These are phyloP conservation scores for Miscanthus lutarioriparius DNA, from an alignment of 176 grass and related monocot genomes.

Conservation along the genomic window DNA sequence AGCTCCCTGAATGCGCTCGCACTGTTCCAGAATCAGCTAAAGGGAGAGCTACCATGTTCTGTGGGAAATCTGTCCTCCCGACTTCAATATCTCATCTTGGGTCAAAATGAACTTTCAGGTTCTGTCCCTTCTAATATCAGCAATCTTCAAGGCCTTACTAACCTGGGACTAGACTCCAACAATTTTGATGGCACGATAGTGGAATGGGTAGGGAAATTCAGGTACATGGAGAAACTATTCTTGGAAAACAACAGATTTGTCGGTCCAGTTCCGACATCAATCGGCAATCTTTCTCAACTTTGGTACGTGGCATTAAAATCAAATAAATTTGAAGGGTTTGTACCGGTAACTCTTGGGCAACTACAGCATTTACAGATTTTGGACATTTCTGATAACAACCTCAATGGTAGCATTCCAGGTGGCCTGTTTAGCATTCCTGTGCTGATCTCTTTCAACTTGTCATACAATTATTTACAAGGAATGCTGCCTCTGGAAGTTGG, in stretches of 20 bases:
- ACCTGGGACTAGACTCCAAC: conserved; percentile 25
- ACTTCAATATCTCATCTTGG: conserved; percentile 28
- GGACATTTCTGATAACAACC: conserved; percentile 15
- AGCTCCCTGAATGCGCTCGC: conserved; percentile 12
- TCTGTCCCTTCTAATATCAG: conserved; percentile 26
- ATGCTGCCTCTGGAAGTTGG: conserved; percentile 14
- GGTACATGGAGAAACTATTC: conserved; percentile 17
- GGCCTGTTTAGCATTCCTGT: neutral
- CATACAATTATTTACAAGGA: conserved; percentile 13
- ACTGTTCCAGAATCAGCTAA: conserved; percentile 18
- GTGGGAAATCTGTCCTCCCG: conserved; percentile 27
- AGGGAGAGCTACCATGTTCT: conserved; percentile 23
- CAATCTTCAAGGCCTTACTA: conserved; percentile 31
- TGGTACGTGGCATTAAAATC: neutral
- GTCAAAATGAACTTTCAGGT: conserved; percentile 11
- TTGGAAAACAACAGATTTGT: conserved; percentile 12
- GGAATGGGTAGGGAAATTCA: conserved; percentile 13
- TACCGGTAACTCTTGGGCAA: conserved; percentile 4
- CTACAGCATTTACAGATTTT: conserved; percentile 23
- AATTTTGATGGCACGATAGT: conserved; percentile 14
- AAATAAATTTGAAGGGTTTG: conserved; percentile 7
- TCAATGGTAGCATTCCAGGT: conserved; percentile 18
- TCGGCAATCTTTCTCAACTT: conserved; percentile 8
- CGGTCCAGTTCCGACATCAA: conserved; percentile 9
- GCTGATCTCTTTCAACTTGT: conserved; percentile 18